Percentiles rank a stretch among this genome's conserved stretches.
These are phyloP conservation scores for Cladochytrium replicatum DNA, from an alignment of 192 early-diverging fungal species.

Conservation along the genomic window DNA sequence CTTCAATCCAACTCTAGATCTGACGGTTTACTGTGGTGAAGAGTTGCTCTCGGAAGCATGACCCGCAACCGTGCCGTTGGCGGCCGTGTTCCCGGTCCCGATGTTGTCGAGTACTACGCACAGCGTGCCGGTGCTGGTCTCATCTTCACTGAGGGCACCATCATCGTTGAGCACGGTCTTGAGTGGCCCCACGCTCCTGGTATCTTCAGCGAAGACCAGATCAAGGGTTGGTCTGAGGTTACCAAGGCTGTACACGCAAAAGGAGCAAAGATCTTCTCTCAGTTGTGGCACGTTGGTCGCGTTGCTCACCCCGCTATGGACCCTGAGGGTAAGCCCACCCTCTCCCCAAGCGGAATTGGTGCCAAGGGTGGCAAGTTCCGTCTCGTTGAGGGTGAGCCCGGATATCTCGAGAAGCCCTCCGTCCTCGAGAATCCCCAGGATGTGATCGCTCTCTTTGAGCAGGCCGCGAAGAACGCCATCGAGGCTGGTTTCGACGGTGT, in stretches of 20 bases:
- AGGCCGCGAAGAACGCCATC: constrained; percentile 8
- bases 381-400: constrained; percentile 9
- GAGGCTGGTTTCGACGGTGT: constrained; percentile 59
- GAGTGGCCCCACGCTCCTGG: constrained; percentile 29
- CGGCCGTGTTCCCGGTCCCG: background rate
- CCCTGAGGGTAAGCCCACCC: constrained; percentile 6
- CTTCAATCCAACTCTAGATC: too few relatives aligned
- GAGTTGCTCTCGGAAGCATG: constrained; percentile 5
- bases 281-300: constrained; percentile 39
- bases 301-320: constrained; percentile 12
- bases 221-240: constrained; percentile 31
- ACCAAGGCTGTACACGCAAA: constrained; percentile 28
- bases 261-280: constrained; percentile 29
- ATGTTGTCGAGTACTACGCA: constrained; percentile 11
- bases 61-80: constrained; percentile 7
- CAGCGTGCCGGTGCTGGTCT: constrained; percentile 6
- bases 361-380: constrained; percentile 19
- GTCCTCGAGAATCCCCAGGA: constrained; percentile 14
- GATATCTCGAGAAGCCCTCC: constrained; percentile 12
- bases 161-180: constrained; percentile 4
- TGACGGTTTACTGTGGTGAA: too few relatives aligned
- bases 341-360: constrained; percentile 10
- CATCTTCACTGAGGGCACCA: constrained; percentile 8
- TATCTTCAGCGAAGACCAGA: constrained; percentile 30
- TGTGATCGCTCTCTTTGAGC: constrained; percentile 9